A percentile compares a stretch with the other conserved stretches of the same genome.
These are phyloP conservation scores for Spathaspora girioi DNA, from an alignment of 805 yeast species.

Conservation along the genomic window DNA sequence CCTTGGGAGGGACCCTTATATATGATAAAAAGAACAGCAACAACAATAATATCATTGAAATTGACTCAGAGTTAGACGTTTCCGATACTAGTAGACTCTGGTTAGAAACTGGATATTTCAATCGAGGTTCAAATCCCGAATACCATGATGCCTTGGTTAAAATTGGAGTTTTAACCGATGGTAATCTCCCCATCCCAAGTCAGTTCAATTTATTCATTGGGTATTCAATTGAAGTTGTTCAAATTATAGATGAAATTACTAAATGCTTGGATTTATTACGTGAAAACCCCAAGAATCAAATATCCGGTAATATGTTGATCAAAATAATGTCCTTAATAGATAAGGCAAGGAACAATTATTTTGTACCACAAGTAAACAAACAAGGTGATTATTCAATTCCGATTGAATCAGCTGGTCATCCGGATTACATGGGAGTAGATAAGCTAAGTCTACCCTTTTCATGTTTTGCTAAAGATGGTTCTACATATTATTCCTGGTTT, in stretches of 20 bases:
- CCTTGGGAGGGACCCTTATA: constrained; percentile 51
- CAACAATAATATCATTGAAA: constrained; percentile 3
- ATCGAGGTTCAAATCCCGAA: constrained; percentile 19
- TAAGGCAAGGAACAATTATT: constrained; percentile 16
- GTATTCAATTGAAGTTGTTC: constrained; percentile 22
- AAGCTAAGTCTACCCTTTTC: constrained; percentile 17
- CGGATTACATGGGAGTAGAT: constrained; percentile 16
- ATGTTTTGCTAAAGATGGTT: constrained; percentile 16
- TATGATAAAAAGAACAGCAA: constrained; percentile 2
- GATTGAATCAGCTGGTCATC: constrained; percentile 23
- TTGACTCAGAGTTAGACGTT: constrained; percentile 8
- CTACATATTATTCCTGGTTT: constrained; percentile 41
- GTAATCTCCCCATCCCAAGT: constrained; percentile 3
- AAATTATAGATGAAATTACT: constrained; percentile 22
- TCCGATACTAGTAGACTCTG: constrained; percentile 15
- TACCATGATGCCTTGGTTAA: constrained; percentile 29
- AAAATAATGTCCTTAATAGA: constrained; percentile 35
- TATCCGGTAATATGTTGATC: constrained; percentile 18
- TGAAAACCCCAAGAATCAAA: constrained; percentile 12
- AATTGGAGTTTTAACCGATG: constrained; percentile 21
- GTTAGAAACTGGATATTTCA: constrained; percentile 30
- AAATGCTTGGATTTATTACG: constrained; percentile 21
- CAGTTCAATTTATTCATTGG: constrained; percentile 33
- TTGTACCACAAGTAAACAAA: constrained; percentile 22
- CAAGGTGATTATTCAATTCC: constrained; percentile 22